phyloP scores from a whole-genome alignment of 495 filamentous ascomycete species.

The Sordaria brevicollis region DNA sequence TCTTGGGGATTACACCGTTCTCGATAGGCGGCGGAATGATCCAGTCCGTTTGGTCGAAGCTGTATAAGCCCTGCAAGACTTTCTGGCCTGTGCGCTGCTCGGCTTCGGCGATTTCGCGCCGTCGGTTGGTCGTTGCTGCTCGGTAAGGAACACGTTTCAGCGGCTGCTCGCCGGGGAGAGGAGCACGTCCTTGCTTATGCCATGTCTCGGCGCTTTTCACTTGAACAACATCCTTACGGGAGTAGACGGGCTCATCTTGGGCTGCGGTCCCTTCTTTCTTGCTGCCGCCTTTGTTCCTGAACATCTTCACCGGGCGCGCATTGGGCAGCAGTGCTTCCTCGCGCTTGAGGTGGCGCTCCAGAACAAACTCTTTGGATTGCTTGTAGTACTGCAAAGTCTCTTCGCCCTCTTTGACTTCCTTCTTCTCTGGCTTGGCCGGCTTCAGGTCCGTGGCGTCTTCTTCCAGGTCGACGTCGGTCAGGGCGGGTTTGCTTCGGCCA shows the following conservation, averaged over 20 bases:
- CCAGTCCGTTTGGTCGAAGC: constrained; percentile 79
- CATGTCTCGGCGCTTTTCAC: constrained; percentile 93
- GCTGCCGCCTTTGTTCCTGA: constrained; percentile 47
- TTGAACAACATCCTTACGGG: constrained; percentile 64
- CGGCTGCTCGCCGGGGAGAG: constrained; percentile 57
- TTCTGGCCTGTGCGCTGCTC: constrained; percentile 70
- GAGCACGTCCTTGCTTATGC: constrained; percentile 88
- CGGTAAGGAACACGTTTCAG: constrained; percentile 84
- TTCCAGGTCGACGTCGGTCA: constrained; percentile 60
- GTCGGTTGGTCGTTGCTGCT: constrained; percentile 78
- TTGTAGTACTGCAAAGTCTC: constrained; percentile 81
- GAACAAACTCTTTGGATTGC: constrained; percentile 69
- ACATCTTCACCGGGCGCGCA: constrained; percentile 61
- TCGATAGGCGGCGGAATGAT: constrained; percentile 78
- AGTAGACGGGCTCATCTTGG: constrained; percentile 71
- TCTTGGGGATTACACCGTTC: constrained; percentile 84
- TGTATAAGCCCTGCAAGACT: constrained; percentile 76
- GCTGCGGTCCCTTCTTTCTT: constrained; percentile 51
- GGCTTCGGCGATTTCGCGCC: constrained; percentile 80
- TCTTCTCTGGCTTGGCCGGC: constrained; percentile 58
- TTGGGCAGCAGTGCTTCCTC: constrained; percentile 77
- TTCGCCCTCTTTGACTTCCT: constrained; percentile 60
- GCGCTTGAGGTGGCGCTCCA: constrained; percentile 79
- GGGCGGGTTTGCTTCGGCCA: constrained; percentile 28
- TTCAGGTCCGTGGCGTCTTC: constrained; percentile 71